Percentiles rank a stretch among this genome's conserved stretches.
Conservation (phyloP, 2,329 filamentous ascomycete species). For the Pseudogymnoascus sp. region DNA sequence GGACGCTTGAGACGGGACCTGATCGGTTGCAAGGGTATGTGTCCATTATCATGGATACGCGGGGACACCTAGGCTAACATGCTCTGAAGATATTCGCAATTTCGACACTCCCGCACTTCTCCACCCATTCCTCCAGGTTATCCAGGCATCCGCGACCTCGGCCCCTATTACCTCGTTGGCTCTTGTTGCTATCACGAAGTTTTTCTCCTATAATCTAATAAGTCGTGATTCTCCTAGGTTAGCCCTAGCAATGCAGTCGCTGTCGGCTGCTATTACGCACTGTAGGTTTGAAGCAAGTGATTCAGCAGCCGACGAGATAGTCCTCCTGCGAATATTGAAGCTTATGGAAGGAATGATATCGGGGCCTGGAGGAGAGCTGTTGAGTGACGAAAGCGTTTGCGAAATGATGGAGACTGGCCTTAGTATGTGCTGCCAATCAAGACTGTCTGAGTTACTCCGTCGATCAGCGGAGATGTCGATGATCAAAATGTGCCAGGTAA, state of each 20-base stretch:
- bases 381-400: conserved; percentile 97
- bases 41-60: background rate
- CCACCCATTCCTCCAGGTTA: conserved; percentile 91
- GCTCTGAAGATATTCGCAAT: conserved; percentile 60
- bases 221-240: conserved; percentile 77
- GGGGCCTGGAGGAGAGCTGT: conserved; percentile 78
- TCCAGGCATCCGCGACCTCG: conserved; percentile 90
- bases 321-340: conserved; percentile 86
- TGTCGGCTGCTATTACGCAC: conserved; percentile 92
- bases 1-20: conserved; percentile 81
- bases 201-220: conserved; percentile 91
- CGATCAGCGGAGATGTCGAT: conserved; percentile 92
- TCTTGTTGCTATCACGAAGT: conserved; percentile 88
- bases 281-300: conserved; percentile 97
- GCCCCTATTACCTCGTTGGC: conserved; percentile 94
- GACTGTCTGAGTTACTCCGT: conserved; percentile 82
- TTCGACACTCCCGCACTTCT: conserved; percentile 88
- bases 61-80: conserved; percentile 21
- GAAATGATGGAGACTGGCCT: conserved; percentile 99
- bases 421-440: conserved; percentile 91
- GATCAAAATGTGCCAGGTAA: conserved; percentile 98
- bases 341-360: conserved; percentile 99
- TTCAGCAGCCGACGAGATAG: conserved; percentile 88
- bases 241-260: conserved; percentile 82
- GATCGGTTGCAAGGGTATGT: conserved; percentile 67